Evolutionary conservation across 345 rosid genomes (phyloP).

Genomic region (Turritis glabra): DNA sequence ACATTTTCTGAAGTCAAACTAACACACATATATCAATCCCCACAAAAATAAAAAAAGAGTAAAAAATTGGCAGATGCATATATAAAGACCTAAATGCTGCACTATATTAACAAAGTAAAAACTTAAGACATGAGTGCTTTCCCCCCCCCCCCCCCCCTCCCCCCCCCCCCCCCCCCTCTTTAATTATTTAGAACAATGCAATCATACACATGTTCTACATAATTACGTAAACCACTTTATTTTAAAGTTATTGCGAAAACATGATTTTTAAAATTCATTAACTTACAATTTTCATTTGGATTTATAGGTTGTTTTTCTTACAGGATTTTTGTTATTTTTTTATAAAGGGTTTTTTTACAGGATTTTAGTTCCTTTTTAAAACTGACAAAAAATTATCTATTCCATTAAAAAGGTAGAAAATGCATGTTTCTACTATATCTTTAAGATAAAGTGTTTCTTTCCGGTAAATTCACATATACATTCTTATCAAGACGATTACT

Average conservation of each 20-base stretch:
- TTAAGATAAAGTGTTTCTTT: background rate
- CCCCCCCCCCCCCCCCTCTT: no score
- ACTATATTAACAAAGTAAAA: background rate
- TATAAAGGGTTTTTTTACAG: no score
- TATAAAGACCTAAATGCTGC: background rate
- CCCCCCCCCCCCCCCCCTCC: no score
- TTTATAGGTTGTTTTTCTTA: background rate
- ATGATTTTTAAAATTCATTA: background rate
- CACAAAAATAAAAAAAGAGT: background rate
- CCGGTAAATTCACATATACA: background rate
- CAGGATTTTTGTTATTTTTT: no score
- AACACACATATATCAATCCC: conserved; percentile 11
- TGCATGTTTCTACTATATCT: background rate
- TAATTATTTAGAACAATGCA: background rate
- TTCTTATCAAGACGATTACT: background rate
- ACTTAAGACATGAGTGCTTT: background rate
- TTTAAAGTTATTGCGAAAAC: background rate
- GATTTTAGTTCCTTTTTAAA: no score
- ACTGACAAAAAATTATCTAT: no score
- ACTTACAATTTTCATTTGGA: no score
- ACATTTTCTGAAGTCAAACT: conserved; percentile 28
- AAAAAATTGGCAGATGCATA: background rate
- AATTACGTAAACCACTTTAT: background rate
- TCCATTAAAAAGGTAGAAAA: background rate
- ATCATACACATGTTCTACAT: background rate